Base-by-base conservation (phyloP, 2,329 filamentous ascomycete genomes). In the Rachicladosporium sp. region DNA sequence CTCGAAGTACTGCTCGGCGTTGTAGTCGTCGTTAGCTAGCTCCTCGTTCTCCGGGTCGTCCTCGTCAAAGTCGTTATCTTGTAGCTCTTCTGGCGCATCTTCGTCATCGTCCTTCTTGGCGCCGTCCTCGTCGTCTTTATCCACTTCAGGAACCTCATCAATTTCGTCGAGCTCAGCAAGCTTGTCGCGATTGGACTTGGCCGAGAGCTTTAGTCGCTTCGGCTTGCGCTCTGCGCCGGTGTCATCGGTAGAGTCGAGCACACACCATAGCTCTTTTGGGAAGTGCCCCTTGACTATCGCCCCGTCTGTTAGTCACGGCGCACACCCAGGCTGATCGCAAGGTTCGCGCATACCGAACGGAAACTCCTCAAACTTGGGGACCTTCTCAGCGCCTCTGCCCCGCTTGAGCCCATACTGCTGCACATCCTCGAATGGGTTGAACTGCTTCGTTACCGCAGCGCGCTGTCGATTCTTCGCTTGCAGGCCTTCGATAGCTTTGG, bases 11-110 rank as follows among this genome's bases (percentile, higher is more conserved):
- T 34, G 33, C 38, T 40, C 38, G 13, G 38, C 38, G 29, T 40
- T 40, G 33, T 40, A 40, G 33, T 40, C 38, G 33, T 40, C 39
- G 15, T 19, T 19, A 33, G 35, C 39, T 35, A 41, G 36, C 13
- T 41, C 35, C 21, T 37, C 39, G 31, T 41, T 37, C 13, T 19
- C 15, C 15, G 15, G 15, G 15, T 41, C 39, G 21, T 37, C 35
- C 11, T 41, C 39, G 19, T 37, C 39, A 13, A 41, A 41, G 10
- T 41, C 39, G 35, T 41, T 33, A 35, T 38, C 42, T 37, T 44
- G 35, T 7, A 41, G 38, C 42, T 44, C 42, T 12, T 44, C 38
- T 13, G 29, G 35, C 9, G 34, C 38, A 36, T 36, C 42, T n/a
- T 38, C 38, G 8, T 41, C 38, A 6, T 35, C 11, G 32, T 37